phyloP scores from a whole-genome alignment of 805 yeast species.

The Wickerhamomyces silvicola region DNA sequence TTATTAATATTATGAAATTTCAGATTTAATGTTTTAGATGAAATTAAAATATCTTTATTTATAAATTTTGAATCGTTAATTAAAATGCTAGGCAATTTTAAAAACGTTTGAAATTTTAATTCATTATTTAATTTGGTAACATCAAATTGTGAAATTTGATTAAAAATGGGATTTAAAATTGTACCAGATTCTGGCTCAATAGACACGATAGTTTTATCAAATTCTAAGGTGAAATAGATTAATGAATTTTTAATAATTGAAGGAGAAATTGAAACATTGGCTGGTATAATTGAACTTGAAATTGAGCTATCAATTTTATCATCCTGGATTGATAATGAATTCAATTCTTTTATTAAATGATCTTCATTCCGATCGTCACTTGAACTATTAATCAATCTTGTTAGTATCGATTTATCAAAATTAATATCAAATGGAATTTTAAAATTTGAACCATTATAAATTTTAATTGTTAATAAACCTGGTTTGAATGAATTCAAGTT shows the following conservation, averaged over 20 bases:
- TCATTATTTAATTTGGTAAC: constrained; percentile 58
- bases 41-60: constrained; percentile 64
- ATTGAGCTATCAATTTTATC: constrained; percentile 26
- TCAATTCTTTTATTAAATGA: constrained; percentile 14
- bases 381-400: constrained; percentile 60
- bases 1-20: constrained; percentile 44
- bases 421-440: constrained; percentile 65
- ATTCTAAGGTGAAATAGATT: constrained; percentile 82
- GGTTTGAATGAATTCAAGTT: constrained; percentile 35
- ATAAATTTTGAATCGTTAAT: constrained; percentile 27
- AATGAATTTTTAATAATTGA: constrained; percentile 56
- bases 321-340: constrained; percentile 14
- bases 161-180: constrained; percentile 72
- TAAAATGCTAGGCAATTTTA: constrained; percentile 64
- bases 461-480: constrained; percentile 72
- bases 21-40: constrained; percentile 60
- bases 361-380: constrained; percentile 21
- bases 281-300: constrained; percentile 36
- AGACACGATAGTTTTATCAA: constrained; percentile 88
- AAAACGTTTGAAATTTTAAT: constrained; percentile 71
- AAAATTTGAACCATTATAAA: constrained; percentile 64
- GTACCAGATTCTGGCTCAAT: constrained; percentile 85
- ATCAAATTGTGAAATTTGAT: constrained; percentile 87
- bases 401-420: constrained; percentile 54
- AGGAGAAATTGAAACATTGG: constrained; percentile 49